A percentile compares a stretch with the other conserved stretches of the same genome.
phyloP scores from a whole-genome alignment of 345 rosid species.

The Dipteronia dyeriana region DNA sequence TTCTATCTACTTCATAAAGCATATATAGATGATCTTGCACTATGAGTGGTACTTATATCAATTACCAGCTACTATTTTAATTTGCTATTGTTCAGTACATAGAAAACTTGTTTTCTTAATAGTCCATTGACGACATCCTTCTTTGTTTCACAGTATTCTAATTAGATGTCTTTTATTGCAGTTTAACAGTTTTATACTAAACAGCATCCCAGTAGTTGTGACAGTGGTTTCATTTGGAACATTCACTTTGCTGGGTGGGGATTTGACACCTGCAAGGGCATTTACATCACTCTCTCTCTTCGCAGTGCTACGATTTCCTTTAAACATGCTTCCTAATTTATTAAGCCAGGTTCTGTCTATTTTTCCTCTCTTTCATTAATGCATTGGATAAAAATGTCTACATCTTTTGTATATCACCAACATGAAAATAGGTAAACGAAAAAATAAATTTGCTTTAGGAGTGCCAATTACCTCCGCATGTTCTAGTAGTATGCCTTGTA shows the following conservation, averaged over 20 bases:
- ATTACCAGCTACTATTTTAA: neutral
- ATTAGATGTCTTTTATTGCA: slow-evolving; percentile 42
- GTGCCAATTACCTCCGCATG: neutral
- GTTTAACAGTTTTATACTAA: slow-evolving; percentile 81
- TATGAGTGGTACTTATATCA: neutral
- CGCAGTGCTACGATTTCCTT: slow-evolving; percentile 73
- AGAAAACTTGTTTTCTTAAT: neutral
- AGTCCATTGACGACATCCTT: slow-evolving; percentile 8
- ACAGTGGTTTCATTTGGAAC: slow-evolving; percentile 86
- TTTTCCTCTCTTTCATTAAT: slow-evolving; percentile 9
- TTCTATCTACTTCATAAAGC: neutral
- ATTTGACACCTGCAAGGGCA: slow-evolving; percentile 91
- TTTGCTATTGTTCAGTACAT: neutral
- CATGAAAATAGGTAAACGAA: neutral
- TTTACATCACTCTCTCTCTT: slow-evolving; percentile 96
- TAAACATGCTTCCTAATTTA: slow-evolving; percentile 83
- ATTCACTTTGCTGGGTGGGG: slow-evolving; percentile 92
- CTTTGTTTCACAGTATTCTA: slow-evolving; percentile 14
- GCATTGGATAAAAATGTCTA: neutral
- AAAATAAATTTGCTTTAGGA: neutral
- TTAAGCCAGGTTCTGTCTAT: slow-evolving; percentile 66
- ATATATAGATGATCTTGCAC: neutral
- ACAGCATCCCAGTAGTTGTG: slow-evolving; percentile 86
- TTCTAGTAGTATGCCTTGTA: neutral
- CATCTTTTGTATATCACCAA: neutral